Percentiles rank a stretch among this genome's conserved stretches.
phyloP scores from a whole-genome alignment of 1,284 basidiomycete species.

The Rhodotorula glutinis region DNA sequence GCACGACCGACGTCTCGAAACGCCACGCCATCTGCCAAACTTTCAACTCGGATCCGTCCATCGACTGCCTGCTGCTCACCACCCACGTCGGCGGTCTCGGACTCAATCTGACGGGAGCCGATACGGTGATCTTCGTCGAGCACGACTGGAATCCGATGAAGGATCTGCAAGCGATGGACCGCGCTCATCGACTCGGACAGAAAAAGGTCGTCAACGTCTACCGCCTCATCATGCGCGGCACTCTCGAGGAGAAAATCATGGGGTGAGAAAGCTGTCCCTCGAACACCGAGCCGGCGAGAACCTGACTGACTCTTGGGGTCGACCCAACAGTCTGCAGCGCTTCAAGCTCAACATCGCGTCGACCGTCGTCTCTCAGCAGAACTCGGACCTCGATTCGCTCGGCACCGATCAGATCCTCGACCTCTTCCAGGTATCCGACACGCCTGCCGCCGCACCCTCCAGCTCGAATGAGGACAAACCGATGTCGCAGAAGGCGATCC shows the following conservation, averaged over 20 bases:
- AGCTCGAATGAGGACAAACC: constrained; percentile 37
- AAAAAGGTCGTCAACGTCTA: constrained; percentile 99
- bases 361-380: constrained; percentile 95
- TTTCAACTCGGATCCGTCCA: constrained; percentile 96
- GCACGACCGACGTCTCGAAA: constrained; percentile 79
- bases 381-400: constrained; percentile 88
- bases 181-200: constrained; percentile 96
- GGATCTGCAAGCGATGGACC: constrained; percentile 98
- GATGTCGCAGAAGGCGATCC: constrained; percentile 50
- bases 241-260: constrained; percentile 99
- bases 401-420: constrained; percentile 96
- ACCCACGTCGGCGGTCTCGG: constrained; percentile 97
- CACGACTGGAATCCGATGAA: constrained; percentile 99
- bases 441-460: neutral
- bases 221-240: constrained; percentile 92
- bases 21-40: constrained; percentile 95
- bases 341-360: constrained; percentile 99
- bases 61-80: constrained; percentile 92
- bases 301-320: neutral
- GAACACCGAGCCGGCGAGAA: neutral
- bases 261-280: constrained; percentile 55
- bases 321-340: constrained; percentile 71
- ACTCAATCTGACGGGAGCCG: constrained; percentile 92
- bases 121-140: constrained; percentile 99
- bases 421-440: constrained; percentile 60